Conservation (phyloP, 139 green algal genomes). For the Coccomyxa sp. region DNA sequence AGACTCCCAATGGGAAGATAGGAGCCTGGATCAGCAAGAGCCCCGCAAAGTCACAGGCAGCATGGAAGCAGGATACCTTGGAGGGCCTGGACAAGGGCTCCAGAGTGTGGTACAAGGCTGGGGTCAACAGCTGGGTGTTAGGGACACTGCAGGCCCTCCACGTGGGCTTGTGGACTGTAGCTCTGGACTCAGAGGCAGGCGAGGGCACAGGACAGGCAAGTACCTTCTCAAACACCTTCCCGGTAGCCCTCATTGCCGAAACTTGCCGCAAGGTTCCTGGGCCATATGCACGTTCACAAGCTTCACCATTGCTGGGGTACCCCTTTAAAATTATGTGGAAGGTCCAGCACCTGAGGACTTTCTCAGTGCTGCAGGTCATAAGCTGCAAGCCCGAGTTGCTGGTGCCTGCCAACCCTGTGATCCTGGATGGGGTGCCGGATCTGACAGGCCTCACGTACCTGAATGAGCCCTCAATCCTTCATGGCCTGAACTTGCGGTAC, state of each 20-base stretch:
- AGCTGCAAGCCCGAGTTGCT: neutral
- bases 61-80: conserved; percentile 27
- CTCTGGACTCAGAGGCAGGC: conserved; percentile 9
- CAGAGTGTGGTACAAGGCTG: conserved; percentile 24
- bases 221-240: neutral
- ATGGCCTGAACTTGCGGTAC: conserved; percentile 64
- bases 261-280: too few relatives aligned
- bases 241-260: neutral
- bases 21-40: neutral
- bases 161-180: conserved; percentile 7
- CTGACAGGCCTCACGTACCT: conserved; percentile 81
- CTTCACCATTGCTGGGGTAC: too few relatives aligned
- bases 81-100: conserved; percentile 32
- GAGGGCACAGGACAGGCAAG: conserved; percentile 1
- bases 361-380: conserved; percentile 12
- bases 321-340: too few relatives aligned
- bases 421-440: conserved; percentile 56
- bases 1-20: neutral
- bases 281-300: too few relatives aligned
- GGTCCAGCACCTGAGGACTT: too few relatives aligned
- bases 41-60: neutral
- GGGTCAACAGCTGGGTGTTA: conserved; percentile 9
- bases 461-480: conserved; percentile 84
- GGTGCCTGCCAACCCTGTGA: conserved; percentile 35
- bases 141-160: conserved; percentile 14